Base-by-base conservation (phyloP, 78 protist species). In the Isochrysis galbana region DNA sequence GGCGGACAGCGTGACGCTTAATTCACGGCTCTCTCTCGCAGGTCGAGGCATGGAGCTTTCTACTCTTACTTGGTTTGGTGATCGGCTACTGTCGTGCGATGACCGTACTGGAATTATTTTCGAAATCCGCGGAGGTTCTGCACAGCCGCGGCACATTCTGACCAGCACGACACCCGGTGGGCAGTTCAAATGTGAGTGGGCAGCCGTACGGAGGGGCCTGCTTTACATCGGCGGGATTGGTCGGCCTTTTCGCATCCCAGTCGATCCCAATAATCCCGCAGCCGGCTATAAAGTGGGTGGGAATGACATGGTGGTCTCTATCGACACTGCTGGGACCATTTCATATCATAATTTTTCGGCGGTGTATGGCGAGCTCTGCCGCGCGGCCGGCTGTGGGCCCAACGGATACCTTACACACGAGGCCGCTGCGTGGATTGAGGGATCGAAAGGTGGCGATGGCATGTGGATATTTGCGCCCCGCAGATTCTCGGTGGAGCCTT, bases 21-120 rank as follows among this genome's bases (percentile, higher is more conserved):
- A n/a, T 10, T 67, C 74, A 11, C 17, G 4, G 38, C 74, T 67
- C 74, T 3, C 17, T 10, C 32, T 2, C 11, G 4, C 36, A 11
- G 88, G 88, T 10, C 88, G 88, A 5, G 88, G 88, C 41, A 45
- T 82, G 54, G 88, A 82, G 54, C 54, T 82, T 47, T 82, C 88
- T 29, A 82, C 88, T 3, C 88, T 82, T 32, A 34, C 39, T 10
- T 82, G 88, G 88, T 22, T 22, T 45, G 55, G 51, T 2, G 88
- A 39, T 2, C 45, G 21, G 51, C 54, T 82, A 21, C 45, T 82
- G 38, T 5, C 88, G 32, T 82, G 88, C 88, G 88, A 82, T 34
- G 88, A 82, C 55, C 88, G 54, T 26, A 82, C 88, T 3, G 88
- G 88, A 21, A 19, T 82, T 34, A 55, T 82, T 7, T 82, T 45